Base-by-base conservation (phyloP, 495 filamentous ascomycete genomes). In the Glarea lozoyensis region DNA sequence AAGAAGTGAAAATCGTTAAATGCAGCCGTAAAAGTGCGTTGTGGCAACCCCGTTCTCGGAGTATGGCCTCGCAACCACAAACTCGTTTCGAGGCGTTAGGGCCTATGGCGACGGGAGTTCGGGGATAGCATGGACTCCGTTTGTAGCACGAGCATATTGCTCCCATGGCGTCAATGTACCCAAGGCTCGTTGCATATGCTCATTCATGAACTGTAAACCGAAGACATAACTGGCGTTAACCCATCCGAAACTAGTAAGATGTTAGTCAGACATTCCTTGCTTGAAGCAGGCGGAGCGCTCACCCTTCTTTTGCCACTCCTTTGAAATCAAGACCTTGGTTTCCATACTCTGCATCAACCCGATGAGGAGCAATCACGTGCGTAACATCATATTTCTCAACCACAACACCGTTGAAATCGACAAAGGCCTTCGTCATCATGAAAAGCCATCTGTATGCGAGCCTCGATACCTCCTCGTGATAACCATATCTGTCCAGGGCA, bases 331-430 rank as follows among this genome's bases (percentile, higher is more conserved):
- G 61, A 1, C 92, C 92, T 59, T 98, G 92, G 57, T 98, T 98
- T 2, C 92, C 92, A 58, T 98, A 98, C 63, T 98, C 92, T 44
- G 92, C 92, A 57, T 87, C 84, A 6, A 98, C 92, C 17, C 82
- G 78, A 59, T 97, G 92, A 19, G 92, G 86, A 53, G 90, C 87
- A 50, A 88, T 76, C 17, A 79, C 79, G 40, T 86, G 66, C 35
- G 92, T 97, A 34, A 98, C 92, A 62, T 98, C 85, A 66, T 98
- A 98, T 61, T 98, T 98, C 66, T 98, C 92, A 0, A 96, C 92
- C 15, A 98, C 88, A 21, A 94, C 86, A 16, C 92, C 92, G 53
- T 96, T 94, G 70, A 88, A 97, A 55, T 98, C 88, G 18, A 94
- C 85, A 64, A 97, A 98, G 0, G 88, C 86, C 61, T 92, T 94